Evolutionary conservation across 495 filamentous ascomycete species (phyloP).

Genomic region (Aspergillus incahuasiensis): DNA sequence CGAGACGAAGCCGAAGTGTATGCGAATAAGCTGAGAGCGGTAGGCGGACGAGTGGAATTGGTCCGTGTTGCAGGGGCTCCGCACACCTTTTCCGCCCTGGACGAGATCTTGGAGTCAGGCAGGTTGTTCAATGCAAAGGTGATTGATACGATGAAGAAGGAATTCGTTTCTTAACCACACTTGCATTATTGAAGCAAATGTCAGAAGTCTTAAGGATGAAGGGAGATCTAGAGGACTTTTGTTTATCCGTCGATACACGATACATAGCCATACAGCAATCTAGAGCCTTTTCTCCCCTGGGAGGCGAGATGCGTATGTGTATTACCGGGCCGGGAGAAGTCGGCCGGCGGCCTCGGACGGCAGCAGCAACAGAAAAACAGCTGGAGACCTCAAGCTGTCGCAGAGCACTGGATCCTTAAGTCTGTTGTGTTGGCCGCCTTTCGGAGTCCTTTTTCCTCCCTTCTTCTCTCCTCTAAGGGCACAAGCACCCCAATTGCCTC

Average conservation of each 20-base stretch:
- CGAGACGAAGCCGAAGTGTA: constrained; percentile 44
- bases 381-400: constrained; percentile 1
- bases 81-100: constrained; percentile 31
- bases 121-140: constrained; percentile 26
- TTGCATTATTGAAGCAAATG: neutral
- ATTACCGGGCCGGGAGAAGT: constrained; percentile 40
- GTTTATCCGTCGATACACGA: constrained; percentile 17
- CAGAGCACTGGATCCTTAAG: constrained; percentile 6
- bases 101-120: constrained; percentile 30
- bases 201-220: neutral
- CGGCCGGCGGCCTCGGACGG: constrained; percentile 30
- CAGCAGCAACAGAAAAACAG: constrained; percentile 8
- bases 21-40: constrained; percentile 35
- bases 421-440: constrained; percentile 7
- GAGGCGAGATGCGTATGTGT: too few relatives aligned
- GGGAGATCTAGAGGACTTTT: constrained; percentile 11
- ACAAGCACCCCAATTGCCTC: neutral
- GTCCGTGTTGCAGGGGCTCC: constrained; percentile 30
- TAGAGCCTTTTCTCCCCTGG: neutral
- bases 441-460: constrained; percentile 12
- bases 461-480: constrained; percentile 6
- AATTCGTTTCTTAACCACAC: constrained; percentile 6
- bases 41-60: constrained; percentile 33
- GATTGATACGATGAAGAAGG: constrained; percentile 25
- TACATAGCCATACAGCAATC: constrained; percentile 24